Base-by-base conservation (phyloP, 202 grass and related monocot genomes). In the Saccharum hybrid region DNA sequence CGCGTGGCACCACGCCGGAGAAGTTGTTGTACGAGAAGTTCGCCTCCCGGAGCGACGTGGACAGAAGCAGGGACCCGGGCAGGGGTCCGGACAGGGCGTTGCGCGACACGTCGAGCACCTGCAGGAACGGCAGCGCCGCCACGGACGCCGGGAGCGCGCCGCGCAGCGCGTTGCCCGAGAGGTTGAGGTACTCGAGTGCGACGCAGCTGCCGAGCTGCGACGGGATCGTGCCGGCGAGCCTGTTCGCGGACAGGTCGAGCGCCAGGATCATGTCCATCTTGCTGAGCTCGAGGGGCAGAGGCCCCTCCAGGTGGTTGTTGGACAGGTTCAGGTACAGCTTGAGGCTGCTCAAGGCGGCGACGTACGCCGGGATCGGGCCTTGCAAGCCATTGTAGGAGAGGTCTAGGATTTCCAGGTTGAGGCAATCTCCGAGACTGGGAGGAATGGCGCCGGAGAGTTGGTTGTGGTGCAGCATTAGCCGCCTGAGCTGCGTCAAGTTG, bases 21-120 rank as follows among this genome's bases (percentile, higher is more conserved):
- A 94, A 90, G 75, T 90, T 72, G 38, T 94, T 94, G 85, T 74
- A 86, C 2, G 92, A 89, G 66, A 94, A 78, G 37, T 94, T 66
- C 0, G 83, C 74, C 3, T 86, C 40, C 43, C 66, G 56, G 42
- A 94, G 84, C 28, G 78, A 91, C 4, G 79, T 77, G 22, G 84
- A 91, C 19, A 40, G 19, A 41, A 62, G 65, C 40, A 94, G 79
- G 4, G 84, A 39, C 8, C 2, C 49, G 2, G 89, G 87, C 19
- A 94, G 67, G 11, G 42, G 41, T 0, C 92, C 89, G 0, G 84
- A 78, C 23, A 94, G 86, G 19, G 7, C 26, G 42, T 94, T 94
- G 8, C 41, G 68, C 15, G 92, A 94, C 26, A 91, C 70, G 33
- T 94, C 87, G n/a, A 94, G 68, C 8, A 51, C 66, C 63, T 77